Percentiles rank a stretch among this genome's conserved stretches.
These are phyloP conservation scores for Nymphaea colorata DNA, from an alignment of 164 flowering plant species.

Conservation along the genomic window DNA sequence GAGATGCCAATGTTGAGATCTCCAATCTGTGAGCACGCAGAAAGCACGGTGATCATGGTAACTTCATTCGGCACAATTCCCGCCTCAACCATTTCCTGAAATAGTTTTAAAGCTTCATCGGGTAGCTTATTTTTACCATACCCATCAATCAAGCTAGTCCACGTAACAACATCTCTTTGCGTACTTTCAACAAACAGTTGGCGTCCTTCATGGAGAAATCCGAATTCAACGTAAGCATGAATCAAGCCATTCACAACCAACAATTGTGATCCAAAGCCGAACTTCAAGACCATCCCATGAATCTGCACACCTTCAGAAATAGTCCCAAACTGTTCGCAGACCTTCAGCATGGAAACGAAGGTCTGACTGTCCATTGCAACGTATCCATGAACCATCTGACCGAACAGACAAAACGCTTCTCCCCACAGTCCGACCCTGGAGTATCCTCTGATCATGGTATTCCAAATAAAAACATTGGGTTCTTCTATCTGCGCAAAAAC, in stretches of 20 bases:
- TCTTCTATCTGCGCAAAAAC: constrained; percentile 10
- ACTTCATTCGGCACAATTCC: constrained; percentile 50
- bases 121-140: constrained; percentile 8
- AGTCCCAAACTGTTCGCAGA: constrained; percentile 12
- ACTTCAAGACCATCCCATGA: constrained; percentile 16
- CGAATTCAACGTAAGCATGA: constrained; percentile 17
- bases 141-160: constrained; percentile 15
- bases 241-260: constrained; percentile 21
- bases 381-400: constrained; percentile 11
- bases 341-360: constrained; percentile 22
- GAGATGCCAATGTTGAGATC: constrained; percentile 28
- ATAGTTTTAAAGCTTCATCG: constrained; percentile 38
- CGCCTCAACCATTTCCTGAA: constrained; percentile 24
- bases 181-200: constrained; percentile 6
- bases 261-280: constrained; percentile 11
- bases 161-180: constrained; percentile 14
- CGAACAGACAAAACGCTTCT: constrained; percentile 11
- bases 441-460: constrained; percentile 19
- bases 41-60: constrained; percentile 50
- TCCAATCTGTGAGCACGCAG: constrained; percentile 46
- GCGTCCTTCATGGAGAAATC: constrained; percentile 5
- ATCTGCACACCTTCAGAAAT: constrained; percentile 12
- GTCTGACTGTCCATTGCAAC: constrained; percentile 17
- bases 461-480: constrained; percentile 17
- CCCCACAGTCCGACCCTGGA: constrained; percentile 7